Conservation (phyloP, 768 basidiomycete genomes). For the Serendipita indica region DNA sequence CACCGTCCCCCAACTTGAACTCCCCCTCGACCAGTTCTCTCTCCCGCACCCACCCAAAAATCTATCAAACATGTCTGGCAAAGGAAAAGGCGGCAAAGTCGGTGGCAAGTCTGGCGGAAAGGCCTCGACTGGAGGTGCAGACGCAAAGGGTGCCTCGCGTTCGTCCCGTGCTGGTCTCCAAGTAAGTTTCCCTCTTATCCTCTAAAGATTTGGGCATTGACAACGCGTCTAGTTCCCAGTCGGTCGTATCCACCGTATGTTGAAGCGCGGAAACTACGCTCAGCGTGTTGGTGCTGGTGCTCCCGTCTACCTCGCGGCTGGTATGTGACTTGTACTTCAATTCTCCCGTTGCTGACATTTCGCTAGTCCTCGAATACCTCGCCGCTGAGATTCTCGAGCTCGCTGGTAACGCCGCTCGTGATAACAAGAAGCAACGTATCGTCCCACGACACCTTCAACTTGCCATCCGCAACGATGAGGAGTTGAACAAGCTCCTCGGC, state of each 20-base stretch:
- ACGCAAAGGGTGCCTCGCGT: constrained; percentile 45
- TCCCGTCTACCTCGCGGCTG: constrained; percentile 40
- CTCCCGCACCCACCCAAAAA: neutral
- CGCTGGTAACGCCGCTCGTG: constrained; percentile 77
- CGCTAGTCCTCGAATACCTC: constrained; percentile 69
- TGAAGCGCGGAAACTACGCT: constrained; percentile 80
- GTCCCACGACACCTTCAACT: constrained; percentile 86
- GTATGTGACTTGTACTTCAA: neutral
- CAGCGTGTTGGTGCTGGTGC: constrained; percentile 83
- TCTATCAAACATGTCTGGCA: constrained; percentile 26
- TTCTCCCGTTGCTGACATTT: neutral
- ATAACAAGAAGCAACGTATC: constrained; percentile 91
- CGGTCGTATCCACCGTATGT: constrained; percentile 80
- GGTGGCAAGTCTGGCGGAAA: constrained; percentile 55
- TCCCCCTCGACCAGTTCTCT: constrained; percentile 1
- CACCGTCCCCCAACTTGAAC: too few relatives aligned
- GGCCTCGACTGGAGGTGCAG: constrained; percentile 26
- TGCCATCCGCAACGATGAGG: constrained; percentile 84
- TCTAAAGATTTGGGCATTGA: neutral
- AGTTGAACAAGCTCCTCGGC: constrained; percentile 28
- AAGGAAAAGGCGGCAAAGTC: constrained; percentile 18
- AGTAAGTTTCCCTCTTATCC: constrained; percentile 25
- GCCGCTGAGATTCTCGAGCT: constrained; percentile 89
- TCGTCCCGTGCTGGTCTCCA: constrained; percentile 66
- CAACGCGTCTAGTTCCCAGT: constrained; percentile 59